Conservation (phyloP, 2,329 filamentous ascomycete species). For the Pseudogymnoascus pannorum region DNA sequence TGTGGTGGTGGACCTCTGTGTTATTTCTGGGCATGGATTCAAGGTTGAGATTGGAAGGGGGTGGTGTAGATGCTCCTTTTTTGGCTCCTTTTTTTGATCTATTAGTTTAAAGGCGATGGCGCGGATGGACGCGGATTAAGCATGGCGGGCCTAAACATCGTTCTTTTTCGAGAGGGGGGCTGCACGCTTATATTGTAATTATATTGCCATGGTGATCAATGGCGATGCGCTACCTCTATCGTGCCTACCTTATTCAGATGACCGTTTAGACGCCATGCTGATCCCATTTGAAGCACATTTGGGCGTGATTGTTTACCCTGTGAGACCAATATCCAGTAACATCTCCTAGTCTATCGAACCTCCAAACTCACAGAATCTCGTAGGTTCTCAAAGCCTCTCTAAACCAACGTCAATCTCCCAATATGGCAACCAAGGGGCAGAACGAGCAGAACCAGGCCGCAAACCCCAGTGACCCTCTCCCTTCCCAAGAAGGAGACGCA, state of each 20-base stretch:
- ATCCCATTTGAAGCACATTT: background rate
- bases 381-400: background rate
- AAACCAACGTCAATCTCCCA: background rate
- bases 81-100: too few species aligned
- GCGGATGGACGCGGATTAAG: background rate
- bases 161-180: too few species aligned
- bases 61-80: too few species aligned
- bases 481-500: background rate
- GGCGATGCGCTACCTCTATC: background rate
- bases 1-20: too few species aligned
- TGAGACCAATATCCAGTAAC: background rate
- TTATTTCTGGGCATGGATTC: too few species aligned
- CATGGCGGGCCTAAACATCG: too few species aligned
- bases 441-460: background rate
- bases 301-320: background rate
- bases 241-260: background rate
- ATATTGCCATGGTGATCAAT: background rate
- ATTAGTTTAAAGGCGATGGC: too few species aligned
- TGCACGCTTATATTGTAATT: background rate
- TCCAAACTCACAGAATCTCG: background rate
- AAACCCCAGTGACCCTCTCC: background rate
- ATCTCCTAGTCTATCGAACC: background rate
- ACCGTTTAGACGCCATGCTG: background rate
- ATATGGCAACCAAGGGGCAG: background rate
- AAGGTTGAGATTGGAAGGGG: too few species aligned